Evolutionary conservation across 805 yeast species (phyloP).

Genomic region (Torulaspora delbrueckii): DNA sequence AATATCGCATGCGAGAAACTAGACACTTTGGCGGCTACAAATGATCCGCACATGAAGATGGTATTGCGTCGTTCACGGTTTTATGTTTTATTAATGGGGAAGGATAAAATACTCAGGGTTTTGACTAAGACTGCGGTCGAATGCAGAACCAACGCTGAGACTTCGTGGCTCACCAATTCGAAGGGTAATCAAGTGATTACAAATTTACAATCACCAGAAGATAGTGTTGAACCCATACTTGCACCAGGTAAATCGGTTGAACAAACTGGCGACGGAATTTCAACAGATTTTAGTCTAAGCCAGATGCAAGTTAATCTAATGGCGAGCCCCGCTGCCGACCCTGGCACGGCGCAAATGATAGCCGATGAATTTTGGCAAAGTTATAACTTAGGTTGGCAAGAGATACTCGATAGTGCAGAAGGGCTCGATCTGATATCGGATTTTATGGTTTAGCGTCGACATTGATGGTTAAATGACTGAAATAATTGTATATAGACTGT

Average conservation of each 20-base stretch:
- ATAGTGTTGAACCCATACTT: background rate
- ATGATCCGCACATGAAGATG: constrained; percentile 4
- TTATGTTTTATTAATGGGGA: constrained; percentile 9
- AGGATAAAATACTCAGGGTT: constrained; percentile 17
- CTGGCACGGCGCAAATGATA: constrained; percentile 17
- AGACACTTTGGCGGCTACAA: constrained; percentile 7
- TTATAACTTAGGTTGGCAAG: constrained; percentile 25
- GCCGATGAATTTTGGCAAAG: constrained; percentile 27
- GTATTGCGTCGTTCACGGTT: constrained; percentile 12
- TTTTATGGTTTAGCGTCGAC: constrained; percentile 1
- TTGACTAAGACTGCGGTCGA: constrained; percentile 20
- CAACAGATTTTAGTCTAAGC: background rate
- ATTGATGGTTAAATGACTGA: background rate
- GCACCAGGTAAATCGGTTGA: background rate
- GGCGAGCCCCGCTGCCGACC: background rate
- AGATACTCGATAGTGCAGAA: constrained; percentile 13
- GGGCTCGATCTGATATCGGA: constrained; percentile 7
- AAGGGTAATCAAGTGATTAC: background rate
- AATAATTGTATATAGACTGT: background rate
- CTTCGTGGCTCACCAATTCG: constrained; percentile 12
- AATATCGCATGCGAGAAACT: constrained; percentile 13
- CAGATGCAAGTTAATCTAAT: background rate
- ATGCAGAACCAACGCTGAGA: constrained; percentile 19
- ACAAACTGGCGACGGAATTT: background rate
- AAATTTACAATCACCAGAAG: background rate